Conservation (phyloP, 345 rosid species). For the Raphanus sativus region DNA sequence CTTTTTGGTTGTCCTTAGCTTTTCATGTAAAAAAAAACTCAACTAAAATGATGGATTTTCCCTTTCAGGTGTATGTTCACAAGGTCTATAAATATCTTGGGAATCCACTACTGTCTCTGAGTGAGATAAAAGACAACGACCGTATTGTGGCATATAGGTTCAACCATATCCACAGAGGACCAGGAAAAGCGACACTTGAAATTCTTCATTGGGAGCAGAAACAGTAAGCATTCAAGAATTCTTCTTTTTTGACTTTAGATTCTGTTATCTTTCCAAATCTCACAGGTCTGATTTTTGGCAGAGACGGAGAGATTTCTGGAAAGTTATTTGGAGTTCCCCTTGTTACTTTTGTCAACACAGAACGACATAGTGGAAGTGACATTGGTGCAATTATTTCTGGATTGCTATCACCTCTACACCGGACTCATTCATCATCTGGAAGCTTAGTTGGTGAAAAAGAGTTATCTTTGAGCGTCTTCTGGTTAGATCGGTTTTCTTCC, state of each 20-base stretch:
- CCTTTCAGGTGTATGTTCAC: slow-evolving; percentile 61
- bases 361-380: slow-evolving; percentile 60
- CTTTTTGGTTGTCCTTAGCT: slow-evolving; percentile 25
- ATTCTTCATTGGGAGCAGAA: slow-evolving; percentile 55
- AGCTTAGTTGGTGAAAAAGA: slow-evolving; percentile 36
- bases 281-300: slow-evolving; percentile 47
- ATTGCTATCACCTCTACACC: slow-evolving; percentile 65
- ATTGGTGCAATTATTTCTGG: slow-evolving; percentile 49
- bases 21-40: background rate
- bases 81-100: slow-evolving; percentile 61
- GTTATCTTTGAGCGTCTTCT: slow-evolving; percentile 47
- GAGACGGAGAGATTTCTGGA: slow-evolving; percentile 38
- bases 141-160: slow-evolving; percentile 80
- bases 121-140: slow-evolving; percentile 70
- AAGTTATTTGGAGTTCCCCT: slow-evolving; percentile 72
- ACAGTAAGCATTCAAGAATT: slow-evolving; percentile 46
- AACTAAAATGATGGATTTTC: slow-evolving; percentile 1
- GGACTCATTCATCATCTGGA: slow-evolving; percentile 48
- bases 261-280: slow-evolving; percentile 7
- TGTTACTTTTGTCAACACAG: slow-evolving; percentile 57
- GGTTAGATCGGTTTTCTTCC: slow-evolving; percentile 41
- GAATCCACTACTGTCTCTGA: slow-evolving; percentile 49
- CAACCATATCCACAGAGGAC: slow-evolving; percentile 44
- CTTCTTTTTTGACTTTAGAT: background rate
- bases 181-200: slow-evolving; percentile 66